Evolutionary conservation across 179 eudicot species (phyloP).

Genomic region (Silene noctiflora): DNA sequence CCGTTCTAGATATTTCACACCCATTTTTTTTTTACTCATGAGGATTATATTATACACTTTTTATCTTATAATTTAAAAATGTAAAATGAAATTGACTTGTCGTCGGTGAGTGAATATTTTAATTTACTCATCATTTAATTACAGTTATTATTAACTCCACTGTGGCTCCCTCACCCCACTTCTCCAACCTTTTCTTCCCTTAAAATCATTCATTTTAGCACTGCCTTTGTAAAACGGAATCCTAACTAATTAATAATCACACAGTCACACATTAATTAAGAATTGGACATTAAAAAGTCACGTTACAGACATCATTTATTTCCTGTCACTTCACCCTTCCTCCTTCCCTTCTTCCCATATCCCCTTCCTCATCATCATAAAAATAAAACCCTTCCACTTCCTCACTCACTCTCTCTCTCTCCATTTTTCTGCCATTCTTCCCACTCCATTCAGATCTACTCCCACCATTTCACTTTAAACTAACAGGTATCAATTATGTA

Average conservation of each 20-base stretch:
- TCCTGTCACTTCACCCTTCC: slow-evolving; percentile 13
- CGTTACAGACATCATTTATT: slow-evolving; percentile 2
- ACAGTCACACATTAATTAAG: not conserved
- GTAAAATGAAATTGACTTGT: not conserved
- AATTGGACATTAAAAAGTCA: slow-evolving; percentile 3
- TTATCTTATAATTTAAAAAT: too few relatives aligned
- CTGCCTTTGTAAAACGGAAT: not conserved
- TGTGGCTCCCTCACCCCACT: not conserved
- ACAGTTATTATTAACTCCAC: not conserved
- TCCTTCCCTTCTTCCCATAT: too few relatives aligned
- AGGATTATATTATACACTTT: too few relatives aligned
- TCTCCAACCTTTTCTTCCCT: not conserved
- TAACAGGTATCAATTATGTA: too few relatives aligned
- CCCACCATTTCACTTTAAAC: too few relatives aligned
- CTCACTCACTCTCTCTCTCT: too few relatives aligned
- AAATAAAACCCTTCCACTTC: not conserved
- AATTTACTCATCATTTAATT: slow-evolving; percentile 7
- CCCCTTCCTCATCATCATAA: not conserved
- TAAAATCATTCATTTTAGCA: too few relatives aligned
- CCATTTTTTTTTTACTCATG: too few relatives aligned
- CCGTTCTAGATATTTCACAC: too few relatives aligned
- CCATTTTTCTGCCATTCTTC: too few relatives aligned
- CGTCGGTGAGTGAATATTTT: not conserved
- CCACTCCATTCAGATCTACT: slow-evolving; percentile 28
- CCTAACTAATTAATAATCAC: not conserved